Evolutionary conservation across 2,329 filamentous ascomycete species (phyloP).

Genomic region (Coccinonectria pachysandricola): DNA sequence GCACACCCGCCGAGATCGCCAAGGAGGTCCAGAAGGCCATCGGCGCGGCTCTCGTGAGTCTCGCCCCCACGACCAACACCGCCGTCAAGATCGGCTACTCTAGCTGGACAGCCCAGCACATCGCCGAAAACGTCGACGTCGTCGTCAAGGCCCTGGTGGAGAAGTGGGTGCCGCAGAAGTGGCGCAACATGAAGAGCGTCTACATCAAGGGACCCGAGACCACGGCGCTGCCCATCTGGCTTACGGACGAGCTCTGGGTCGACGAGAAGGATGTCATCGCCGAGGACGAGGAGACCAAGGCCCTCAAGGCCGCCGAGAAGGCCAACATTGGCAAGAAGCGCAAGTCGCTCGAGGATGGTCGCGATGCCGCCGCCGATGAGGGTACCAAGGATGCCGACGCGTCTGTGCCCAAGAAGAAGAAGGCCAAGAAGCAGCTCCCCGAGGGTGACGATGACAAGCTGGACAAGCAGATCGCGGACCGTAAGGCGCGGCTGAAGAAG

Average conservation of each 20-base stretch:
- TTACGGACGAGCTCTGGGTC: constrained; percentile 84
- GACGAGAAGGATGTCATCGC: constrained; percentile 67
- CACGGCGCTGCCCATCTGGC: constrained; percentile 84
- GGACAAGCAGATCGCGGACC: constrained; percentile 48
- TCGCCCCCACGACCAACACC: constrained; percentile 69
- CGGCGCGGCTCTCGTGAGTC: constrained; percentile 65
- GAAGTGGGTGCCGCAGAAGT: constrained; percentile 75
- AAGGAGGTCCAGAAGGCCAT: constrained; percentile 74
- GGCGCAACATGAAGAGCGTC: constrained; percentile 73
- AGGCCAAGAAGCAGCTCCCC: constrained; percentile 23
- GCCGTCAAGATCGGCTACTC: constrained; percentile 71
- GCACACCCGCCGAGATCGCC: constrained; percentile 57
- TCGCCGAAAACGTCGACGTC: constrained; percentile 71
- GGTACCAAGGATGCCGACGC: too few species aligned
- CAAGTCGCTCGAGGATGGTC: constrained; percentile 40
- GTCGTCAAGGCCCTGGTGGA: constrained; percentile 61
- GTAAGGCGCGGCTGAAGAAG: constrained; percentile 47
- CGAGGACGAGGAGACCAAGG: constrained; percentile 40
- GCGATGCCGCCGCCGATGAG: constrained; percentile 27
- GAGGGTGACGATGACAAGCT: constrained; percentile 42
- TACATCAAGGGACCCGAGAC: constrained; percentile 89
- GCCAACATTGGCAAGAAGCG: constrained; percentile 57
- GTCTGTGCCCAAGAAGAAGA: constrained; percentile 24
- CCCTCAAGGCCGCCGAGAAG: constrained; percentile 32
- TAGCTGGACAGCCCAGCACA: constrained; percentile 61